A percentile compares a stretch with the other conserved stretches of the same genome.
phyloP scores from a whole-genome alignment of 345 rosid genomes.

The Pugionium cornutum region DNA sequence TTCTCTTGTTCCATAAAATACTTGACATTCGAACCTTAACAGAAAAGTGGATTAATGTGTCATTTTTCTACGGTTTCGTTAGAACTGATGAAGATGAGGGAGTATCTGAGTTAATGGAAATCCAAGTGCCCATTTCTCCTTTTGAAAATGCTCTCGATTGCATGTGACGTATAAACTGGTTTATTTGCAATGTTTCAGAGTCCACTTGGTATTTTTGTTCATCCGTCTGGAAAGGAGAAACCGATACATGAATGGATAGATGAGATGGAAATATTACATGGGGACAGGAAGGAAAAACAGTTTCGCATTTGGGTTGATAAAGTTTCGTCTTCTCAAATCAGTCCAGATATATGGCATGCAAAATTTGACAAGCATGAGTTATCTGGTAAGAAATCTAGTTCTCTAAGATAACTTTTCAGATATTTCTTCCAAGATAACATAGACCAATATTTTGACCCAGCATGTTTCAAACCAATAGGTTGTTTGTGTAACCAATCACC shows the following conservation, averaged over 20 bases:
- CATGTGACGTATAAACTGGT: neutral
- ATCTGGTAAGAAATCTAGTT: constrained; percentile 51
- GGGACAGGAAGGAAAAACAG: constrained; percentile 56
- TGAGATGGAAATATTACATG: constrained; percentile 48
- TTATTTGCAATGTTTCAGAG: constrained; percentile 49
- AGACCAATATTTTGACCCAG: neutral
- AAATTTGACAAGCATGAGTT: constrained; percentile 77
- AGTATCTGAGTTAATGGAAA: neutral
- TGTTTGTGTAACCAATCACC: neutral
- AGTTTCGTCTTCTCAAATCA: constrained; percentile 52
- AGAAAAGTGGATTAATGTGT: neutral
- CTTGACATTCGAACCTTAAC: neutral
- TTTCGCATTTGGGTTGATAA: constrained; percentile 73
- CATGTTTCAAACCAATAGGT: neutral
- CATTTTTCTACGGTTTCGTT: neutral
- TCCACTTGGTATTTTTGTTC: constrained; percentile 54
- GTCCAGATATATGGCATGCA: constrained; percentile 68
- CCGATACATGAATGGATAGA: constrained; percentile 57
- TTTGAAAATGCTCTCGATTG: neutral
- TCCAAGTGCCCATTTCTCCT: neutral
- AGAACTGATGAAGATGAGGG: constrained; percentile 9
- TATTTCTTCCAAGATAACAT: neutral
- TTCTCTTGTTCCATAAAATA: neutral
- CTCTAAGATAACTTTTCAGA: neutral
- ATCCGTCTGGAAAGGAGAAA: constrained; percentile 74